Percentiles rank a stretch among this genome's conserved stretches.
Evolutionary conservation across 164 flowering plant species (phyloP).

Genomic region (Tinospora cordifolia): DNA sequence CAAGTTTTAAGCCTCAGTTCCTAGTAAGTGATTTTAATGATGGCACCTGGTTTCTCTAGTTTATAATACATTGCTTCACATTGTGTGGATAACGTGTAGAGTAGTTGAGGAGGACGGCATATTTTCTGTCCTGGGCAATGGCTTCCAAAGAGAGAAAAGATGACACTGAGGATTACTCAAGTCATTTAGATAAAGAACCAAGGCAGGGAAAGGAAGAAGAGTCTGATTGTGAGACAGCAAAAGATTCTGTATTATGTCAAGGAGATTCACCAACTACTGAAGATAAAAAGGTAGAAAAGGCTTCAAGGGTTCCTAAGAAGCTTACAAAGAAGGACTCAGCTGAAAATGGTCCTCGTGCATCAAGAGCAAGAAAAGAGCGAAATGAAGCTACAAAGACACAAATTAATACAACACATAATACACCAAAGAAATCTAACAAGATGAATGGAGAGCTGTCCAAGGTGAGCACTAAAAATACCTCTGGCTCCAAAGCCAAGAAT

Average conservation of each 20-base stretch:
- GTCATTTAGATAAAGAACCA: slow-evolving; percentile 42
- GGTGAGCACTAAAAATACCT: slow-evolving; percentile 16
- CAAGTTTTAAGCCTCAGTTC: not conserved
- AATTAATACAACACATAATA: slow-evolving; percentile 20
- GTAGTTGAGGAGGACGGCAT: slow-evolving; percentile 31
- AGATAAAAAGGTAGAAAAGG: slow-evolving; percentile 43
- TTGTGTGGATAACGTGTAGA: not conserved
- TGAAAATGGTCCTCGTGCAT: slow-evolving; percentile 19
- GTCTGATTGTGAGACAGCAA: slow-evolving; percentile 57
- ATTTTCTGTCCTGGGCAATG: slow-evolving; percentile 22
- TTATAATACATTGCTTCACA: not conserved
- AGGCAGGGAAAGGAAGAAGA: slow-evolving; percentile 47
- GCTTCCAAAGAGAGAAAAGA: slow-evolving; percentile 32
- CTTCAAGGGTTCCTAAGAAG: slow-evolving; percentile 29
- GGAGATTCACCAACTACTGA: slow-evolving; percentile 46
- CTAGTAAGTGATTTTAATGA: not conserved
- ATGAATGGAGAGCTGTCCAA: slow-evolving; percentile 21
- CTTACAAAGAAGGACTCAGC: slow-evolving; percentile 19
- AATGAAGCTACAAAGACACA: slow-evolving; percentile 26
- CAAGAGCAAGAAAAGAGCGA: slow-evolving; percentile 27
- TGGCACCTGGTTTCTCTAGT: not conserved
- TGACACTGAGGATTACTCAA: slow-evolving; percentile 27
- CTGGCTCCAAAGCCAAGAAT: slow-evolving; percentile 24
- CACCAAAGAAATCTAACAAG: slow-evolving; percentile 35
- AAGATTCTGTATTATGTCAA: slow-evolving; percentile 60